These are phyloP conservation scores for Fusarium albosuccineum DNA, from an alignment of 2,329 filamentous ascomycete genomes.

Conservation along the genomic window DNA sequence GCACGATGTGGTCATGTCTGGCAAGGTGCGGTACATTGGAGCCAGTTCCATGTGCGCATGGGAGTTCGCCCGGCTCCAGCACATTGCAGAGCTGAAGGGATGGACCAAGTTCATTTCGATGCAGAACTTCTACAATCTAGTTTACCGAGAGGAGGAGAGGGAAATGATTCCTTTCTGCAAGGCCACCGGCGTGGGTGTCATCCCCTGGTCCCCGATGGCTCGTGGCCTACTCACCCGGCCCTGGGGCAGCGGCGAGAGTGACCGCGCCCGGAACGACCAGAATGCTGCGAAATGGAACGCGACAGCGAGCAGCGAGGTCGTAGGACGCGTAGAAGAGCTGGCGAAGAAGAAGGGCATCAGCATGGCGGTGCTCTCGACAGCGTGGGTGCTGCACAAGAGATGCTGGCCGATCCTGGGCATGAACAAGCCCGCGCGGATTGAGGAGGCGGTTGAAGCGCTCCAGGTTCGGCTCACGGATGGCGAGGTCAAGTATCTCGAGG, in stretches of 20 bases:
- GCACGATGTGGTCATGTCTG: conserved; percentile 68
- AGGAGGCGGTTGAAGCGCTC: conserved; percentile 67
- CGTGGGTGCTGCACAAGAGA: conserved; percentile 69
- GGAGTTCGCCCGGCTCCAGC: conserved; percentile 64
- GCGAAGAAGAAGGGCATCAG: conserved; percentile 68
- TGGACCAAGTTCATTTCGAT: conserved; percentile 71
- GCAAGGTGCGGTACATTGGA: conserved; percentile 68
- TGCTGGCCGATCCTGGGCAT: conserved; percentile 72
- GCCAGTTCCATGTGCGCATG: conserved; percentile 62
- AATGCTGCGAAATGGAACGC: conserved; percentile 32
- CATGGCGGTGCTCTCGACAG: conserved; percentile 74
- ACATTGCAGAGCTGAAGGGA: conserved; percentile 63
- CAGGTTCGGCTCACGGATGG: conserved; percentile 66
- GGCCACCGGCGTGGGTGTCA: conserved; percentile 57
- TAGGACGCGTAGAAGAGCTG: conserved; percentile 62
- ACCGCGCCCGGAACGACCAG: conserved; percentile 24
- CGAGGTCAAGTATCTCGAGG: conserved; percentile 72
- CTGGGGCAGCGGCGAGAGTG: conserved; percentile 32
- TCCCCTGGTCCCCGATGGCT: conserved; percentile 51
- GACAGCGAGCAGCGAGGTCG: conserved; percentile 39
- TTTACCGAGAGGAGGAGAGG: conserved; percentile 70
- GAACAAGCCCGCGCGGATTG: conserved; percentile 67
- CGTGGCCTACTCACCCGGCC: conserved; percentile 48
- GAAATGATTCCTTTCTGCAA: conserved; percentile 60
- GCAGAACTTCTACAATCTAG: conserved; percentile 68